Evolutionary conservation across 2,329 filamentous ascomycete genomes (phyloP).

Genomic region (Cladophialophora carrionii): DNA sequence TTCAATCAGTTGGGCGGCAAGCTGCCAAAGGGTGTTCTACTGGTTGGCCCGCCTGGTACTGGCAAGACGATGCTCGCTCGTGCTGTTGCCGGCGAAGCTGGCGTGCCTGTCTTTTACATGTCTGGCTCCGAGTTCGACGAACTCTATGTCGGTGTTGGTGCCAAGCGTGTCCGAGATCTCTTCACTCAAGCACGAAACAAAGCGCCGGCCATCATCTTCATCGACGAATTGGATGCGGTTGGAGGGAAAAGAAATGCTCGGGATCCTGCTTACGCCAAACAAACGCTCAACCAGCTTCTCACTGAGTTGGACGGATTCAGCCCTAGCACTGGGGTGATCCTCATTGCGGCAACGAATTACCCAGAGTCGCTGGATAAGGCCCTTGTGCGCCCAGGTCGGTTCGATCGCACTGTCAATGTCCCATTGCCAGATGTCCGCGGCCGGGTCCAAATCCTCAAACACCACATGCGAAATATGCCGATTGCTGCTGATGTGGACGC

Average conservation of each 20-base stretch:
- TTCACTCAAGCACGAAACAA: constrained; percentile 81
- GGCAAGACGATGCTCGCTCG: constrained; percentile 95
- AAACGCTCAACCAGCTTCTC: constrained; percentile 94
- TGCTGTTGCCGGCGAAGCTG: constrained; percentile 93
- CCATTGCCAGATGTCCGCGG: constrained; percentile 90
- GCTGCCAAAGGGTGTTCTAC: constrained; percentile 91
- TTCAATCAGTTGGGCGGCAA: constrained; percentile 95
- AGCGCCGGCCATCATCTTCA: constrained; percentile 91
- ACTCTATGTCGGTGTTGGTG: constrained; percentile 94
- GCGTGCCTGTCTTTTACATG: constrained; percentile 99
- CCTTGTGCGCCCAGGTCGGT: constrained; percentile 88
- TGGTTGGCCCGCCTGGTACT: constrained; percentile 94
- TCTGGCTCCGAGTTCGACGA: constrained; percentile 98
- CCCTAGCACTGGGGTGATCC: constrained; percentile 90
- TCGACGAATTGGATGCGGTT: constrained; percentile 91
- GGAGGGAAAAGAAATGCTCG: constrained; percentile 90
- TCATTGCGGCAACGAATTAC: constrained; percentile 95
- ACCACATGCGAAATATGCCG: constrained; percentile 92
- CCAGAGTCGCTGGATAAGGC: constrained; percentile 94
- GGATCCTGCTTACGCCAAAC: constrained; percentile 93
- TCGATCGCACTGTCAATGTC: constrained; percentile 89
- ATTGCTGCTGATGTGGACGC: constrained; percentile 78
- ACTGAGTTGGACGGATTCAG: constrained; percentile 98
- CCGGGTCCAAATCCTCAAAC: constrained; percentile 86
- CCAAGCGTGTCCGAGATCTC: constrained; percentile 94